Percentiles rank a stretch among this genome's conserved stretches.
Evolutionary conservation across 228 moss, liverwort and hornwort genomes (phyloP).

Genomic region (Sphagnum fallax): DNA sequence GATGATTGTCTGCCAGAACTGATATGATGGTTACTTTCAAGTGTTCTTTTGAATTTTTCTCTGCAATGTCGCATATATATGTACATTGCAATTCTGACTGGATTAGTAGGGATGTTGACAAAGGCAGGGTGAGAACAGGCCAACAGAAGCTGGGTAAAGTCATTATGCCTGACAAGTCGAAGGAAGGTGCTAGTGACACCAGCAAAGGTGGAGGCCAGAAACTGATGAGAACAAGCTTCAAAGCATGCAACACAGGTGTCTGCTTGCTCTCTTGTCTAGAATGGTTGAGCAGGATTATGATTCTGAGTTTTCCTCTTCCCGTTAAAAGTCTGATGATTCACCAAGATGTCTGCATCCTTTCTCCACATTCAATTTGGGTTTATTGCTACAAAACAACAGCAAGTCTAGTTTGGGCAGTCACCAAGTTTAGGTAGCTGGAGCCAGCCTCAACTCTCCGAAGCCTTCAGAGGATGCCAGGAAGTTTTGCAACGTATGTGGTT

Average conservation of each 20-base stretch:
- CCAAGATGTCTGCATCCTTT: not conserved
- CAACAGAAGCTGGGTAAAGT: conserved; percentile 95
- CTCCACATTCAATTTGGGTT: not conserved
- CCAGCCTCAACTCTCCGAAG: not conserved
- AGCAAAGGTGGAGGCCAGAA: conserved; percentile 90
- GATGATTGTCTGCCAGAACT: too few relatives aligned
- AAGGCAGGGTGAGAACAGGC: conserved; percentile 35
- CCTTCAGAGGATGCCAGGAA: too few relatives aligned
- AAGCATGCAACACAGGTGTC: conserved; percentile 73
- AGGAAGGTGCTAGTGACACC: conserved; percentile 74
- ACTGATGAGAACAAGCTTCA: conserved; percentile 90
- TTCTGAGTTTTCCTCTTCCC: not conserved
- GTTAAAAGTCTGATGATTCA: not conserved
- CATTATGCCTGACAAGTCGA: conserved; percentile 98
- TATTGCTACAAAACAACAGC: not conserved
- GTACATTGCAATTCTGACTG: too few relatives aligned
- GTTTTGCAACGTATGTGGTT: not conserved
- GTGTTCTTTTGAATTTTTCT: too few relatives aligned
- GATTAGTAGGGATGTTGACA: too few relatives aligned
- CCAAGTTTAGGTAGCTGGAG: not conserved
- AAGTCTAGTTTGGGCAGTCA: not conserved
- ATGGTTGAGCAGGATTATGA: not conserved
- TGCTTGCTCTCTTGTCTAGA: not conserved
- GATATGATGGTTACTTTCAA: too few relatives aligned
- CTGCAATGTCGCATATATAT: too few relatives aligned